phyloP scores from a whole-genome alignment of 257 asterid genomes.

The Nicotiana obtusifolia region DNA sequence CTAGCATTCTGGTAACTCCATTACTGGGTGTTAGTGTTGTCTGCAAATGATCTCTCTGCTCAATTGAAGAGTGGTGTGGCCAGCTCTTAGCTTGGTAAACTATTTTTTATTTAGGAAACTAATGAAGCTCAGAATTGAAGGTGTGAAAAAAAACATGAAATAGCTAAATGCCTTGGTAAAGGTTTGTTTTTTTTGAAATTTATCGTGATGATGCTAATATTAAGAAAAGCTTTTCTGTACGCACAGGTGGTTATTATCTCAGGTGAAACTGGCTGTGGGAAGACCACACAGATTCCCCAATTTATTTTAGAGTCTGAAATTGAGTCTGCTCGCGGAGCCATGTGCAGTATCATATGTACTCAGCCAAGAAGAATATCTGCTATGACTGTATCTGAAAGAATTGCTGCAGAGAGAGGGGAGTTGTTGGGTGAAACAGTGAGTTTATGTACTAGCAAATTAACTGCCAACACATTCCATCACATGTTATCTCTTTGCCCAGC shows the following conservation, averaged over 20 bases:
- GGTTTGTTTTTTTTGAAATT: not conserved
- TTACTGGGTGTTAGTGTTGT: not conserved
- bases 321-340: slow-evolving; percentile 56
- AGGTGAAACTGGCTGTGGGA: slow-evolving; percentile 99
- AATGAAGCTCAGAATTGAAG: not conserved
- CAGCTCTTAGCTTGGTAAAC: not conserved
- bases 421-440: slow-evolving; percentile 88
- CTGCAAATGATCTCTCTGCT: not conserved
- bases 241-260: slow-evolving; percentile 82
- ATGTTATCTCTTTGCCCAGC: not conserved
- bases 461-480: not conserved
- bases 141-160: not conserved
- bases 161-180: not conserved
- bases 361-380: slow-evolving; percentile 96
- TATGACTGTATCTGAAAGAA: slow-evolving; percentile 90
- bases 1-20: not conserved
- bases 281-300: slow-evolving; percentile 96
- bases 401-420: slow-evolving; percentile 94
- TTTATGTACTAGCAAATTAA: slow-evolving; percentile 5
- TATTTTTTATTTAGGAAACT: slow-evolving; percentile 6
- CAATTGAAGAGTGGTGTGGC: not conserved
- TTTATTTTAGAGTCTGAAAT: slow-evolving; percentile 84
- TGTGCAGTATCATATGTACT: slow-evolving; percentile 80
- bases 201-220: slow-evolving; percentile 12
- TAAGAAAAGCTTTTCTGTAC: slow-evolving; percentile 11